Evolutionary conservation across 139 green algal genomes (phyloP).

Genomic region (Picochlorum costavermella): DNA sequence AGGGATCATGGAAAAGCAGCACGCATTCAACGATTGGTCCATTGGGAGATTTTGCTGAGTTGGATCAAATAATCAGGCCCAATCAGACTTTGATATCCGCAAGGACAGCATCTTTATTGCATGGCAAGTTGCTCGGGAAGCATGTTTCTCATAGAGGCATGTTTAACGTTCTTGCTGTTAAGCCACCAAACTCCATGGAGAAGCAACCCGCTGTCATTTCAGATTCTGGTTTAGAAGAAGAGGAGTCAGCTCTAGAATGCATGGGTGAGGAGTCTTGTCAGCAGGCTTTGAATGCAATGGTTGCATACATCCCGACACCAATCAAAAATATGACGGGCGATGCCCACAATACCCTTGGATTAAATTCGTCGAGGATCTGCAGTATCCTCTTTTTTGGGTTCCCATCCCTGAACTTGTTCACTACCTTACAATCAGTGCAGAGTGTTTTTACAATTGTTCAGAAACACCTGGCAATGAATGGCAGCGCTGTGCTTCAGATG

Average conservation of each 20-base stretch:
- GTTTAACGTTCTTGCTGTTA: background rate
- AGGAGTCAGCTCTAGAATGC: too few species aligned
- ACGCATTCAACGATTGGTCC: background rate
- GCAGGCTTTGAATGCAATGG: too few species aligned
- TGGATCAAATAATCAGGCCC: background rate
- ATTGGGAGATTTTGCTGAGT: background rate
- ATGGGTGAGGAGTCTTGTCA: too few species aligned
- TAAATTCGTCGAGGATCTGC: constrained; percentile 63
- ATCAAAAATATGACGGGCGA: background rate
- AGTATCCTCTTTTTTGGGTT: constrained; percentile 86
- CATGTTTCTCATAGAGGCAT: background rate
- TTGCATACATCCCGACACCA: background rate
- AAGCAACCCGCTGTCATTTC: too few species aligned
- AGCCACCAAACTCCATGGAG: too few species aligned
- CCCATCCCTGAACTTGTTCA: constrained; percentile 41
- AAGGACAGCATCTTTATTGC: background rate
- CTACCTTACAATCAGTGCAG: constrained; percentile 33
- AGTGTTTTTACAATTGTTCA: constrained; percentile 47
- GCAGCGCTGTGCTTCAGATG: constrained; percentile 69
- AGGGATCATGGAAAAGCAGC: background rate
- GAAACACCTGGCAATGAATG: constrained; percentile 50
- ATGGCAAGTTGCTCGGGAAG: background rate
- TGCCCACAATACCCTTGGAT: constrained; percentile 32
- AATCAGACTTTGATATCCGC: background rate
- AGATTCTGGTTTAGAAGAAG: too few species aligned